A percentile compares a stretch with the other conserved stretches of the same genome.
These are phyloP conservation scores for Tephrocybe sp. DNA, from an alignment of 768 basidiomycete genomes.

Conservation along the genomic window DNA sequence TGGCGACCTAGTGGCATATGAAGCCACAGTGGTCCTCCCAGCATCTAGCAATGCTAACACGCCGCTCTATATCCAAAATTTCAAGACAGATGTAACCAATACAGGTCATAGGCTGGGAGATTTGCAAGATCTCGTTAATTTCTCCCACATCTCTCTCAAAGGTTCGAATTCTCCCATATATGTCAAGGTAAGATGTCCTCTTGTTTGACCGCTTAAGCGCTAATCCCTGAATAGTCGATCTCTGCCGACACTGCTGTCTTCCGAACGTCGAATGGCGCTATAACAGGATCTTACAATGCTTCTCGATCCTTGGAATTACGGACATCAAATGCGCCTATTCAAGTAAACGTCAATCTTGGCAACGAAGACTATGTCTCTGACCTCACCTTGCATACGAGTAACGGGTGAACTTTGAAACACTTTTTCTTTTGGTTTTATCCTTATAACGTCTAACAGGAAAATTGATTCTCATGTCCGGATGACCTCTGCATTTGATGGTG, in stretches of 20 bases:
- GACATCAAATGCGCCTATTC: conserved; percentile 43
- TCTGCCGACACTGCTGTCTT: conserved; percentile 17
- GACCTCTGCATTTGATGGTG: conserved; percentile 27
- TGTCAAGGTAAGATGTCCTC: conserved; percentile 27
- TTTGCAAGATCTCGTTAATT: conserved; percentile 32
- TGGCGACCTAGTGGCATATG: too few species aligned
- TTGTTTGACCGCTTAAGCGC: background rate
- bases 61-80: conserved; percentile 34
- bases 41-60: conserved; percentile 15
- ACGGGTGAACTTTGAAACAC: conserved; percentile 34
- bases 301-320: conserved; percentile 33
- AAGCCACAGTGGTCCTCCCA: conserved; percentile 38
- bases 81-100: conserved; percentile 43
- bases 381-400: conserved; percentile 36
- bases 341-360: conserved; percentile 34
- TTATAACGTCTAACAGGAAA: conserved; percentile 21
- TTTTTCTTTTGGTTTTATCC: background rate
- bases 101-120: conserved; percentile 37
- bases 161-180: conserved; percentile 35
- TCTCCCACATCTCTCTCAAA: conserved; percentile 34
- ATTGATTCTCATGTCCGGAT: conserved; percentile 33
- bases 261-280: conserved; percentile 32
- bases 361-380: conserved; percentile 23
- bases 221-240: conserved; percentile 18
- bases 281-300: conserved; percentile 42